Percentiles rank a stretch among this genome's conserved stretches.
Evolutionary conservation across 2,329 filamentous ascomycete genomes (phyloP).

Genomic region (Diplodia corticola): DNA sequence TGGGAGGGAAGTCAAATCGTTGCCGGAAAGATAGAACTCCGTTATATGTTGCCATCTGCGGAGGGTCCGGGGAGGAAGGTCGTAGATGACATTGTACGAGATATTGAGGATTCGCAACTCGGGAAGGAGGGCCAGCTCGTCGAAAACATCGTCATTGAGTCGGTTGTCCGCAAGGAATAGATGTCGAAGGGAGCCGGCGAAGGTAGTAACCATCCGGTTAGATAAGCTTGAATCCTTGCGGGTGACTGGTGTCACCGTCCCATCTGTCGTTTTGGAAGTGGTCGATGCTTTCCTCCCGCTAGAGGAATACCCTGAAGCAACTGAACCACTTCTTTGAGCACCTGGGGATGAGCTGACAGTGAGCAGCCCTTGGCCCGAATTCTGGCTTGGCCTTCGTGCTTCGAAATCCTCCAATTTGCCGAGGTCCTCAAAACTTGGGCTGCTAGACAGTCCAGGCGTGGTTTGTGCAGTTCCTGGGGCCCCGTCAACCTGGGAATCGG

Average conservation of each 20-base stretch:
- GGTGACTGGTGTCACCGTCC: constrained; percentile 57
- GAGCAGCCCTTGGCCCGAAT: constrained; percentile 68
- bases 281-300: constrained; percentile 83
- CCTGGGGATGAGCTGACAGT: constrained; percentile 72
- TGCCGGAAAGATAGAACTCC: constrained; percentile 92
- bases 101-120: constrained; percentile 89
- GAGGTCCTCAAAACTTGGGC: constrained; percentile 77
- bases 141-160: constrained; percentile 91
- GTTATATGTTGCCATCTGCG: constrained; percentile 86
- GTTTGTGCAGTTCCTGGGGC: constrained; percentile 40
- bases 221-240: constrained; percentile 91
- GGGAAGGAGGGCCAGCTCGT: constrained; percentile 77
- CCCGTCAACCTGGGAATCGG: constrained; percentile 38
- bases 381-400: constrained; percentile 77
- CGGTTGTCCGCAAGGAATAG: constrained; percentile 91
- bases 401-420: constrained; percentile 63
- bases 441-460: constrained; percentile 45
- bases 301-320: constrained; percentile 77
- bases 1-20: constrained; percentile 86
- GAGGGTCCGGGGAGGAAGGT: constrained; percentile 86
- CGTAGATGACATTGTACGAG: constrained; percentile 91
- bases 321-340: constrained; percentile 73
- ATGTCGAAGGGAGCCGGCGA: constrained; percentile 80
- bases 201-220: constrained; percentile 77
- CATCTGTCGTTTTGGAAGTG: constrained; percentile 66